A percentile compares a stretch with the other conserved stretches of the same genome.
phyloP scores from a whole-genome alignment of 257 asterid species.

The Avicennia marina region DNA sequence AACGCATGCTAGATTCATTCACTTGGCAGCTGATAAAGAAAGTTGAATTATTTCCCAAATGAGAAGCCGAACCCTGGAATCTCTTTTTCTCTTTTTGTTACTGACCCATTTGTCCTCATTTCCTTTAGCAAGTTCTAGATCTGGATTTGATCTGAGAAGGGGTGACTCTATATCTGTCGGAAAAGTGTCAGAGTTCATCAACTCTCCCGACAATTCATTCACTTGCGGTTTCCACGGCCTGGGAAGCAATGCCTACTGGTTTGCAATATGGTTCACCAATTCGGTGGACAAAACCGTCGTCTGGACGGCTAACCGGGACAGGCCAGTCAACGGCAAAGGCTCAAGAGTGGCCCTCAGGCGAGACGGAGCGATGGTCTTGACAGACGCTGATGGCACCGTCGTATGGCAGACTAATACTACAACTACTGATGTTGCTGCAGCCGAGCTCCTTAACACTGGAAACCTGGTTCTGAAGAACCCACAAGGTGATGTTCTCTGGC shows the following conservation, averaged over 20 bases:
- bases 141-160: slow-evolving; percentile 15
- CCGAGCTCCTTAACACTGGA: slow-evolving; percentile 48
- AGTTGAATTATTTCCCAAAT: too few relatives aligned
- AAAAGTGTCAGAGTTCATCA: slow-evolving; percentile 32
- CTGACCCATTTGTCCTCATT: slow-evolving; percentile 6
- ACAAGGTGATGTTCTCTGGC: slow-evolving; percentile 45
- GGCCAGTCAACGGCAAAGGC: slow-evolving; percentile 56
- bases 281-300: slow-evolving; percentile 51
- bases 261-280: slow-evolving; percentile 68
- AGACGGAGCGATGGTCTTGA: slow-evolving; percentile 43
- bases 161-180: slow-evolving; percentile 49
- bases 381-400: slow-evolving; percentile 37
- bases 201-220: slow-evolving; percentile 47
- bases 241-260: slow-evolving; percentile 56
- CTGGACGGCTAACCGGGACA: slow-evolving; percentile 61
- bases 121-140: slow-evolving; percentile 22
- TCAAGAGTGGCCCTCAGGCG: slow-evolving; percentile 23
- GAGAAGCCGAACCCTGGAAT: slow-evolving; percentile 20
- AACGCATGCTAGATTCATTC: too few relatives aligned
- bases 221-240: slow-evolving; percentile 50
- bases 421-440: slow-evolving; percentile 26
- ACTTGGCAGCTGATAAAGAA: too few relatives aligned
- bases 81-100: slow-evolving; percentile 1
- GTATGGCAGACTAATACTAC: slow-evolving; percentile 49
- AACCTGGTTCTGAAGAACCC: slow-evolving; percentile 45